Percentiles rank a stretch among this genome's conserved stretches.
Conservation (phyloP, 768 basidiomycete species). For the Podaxis sp. region DNA sequence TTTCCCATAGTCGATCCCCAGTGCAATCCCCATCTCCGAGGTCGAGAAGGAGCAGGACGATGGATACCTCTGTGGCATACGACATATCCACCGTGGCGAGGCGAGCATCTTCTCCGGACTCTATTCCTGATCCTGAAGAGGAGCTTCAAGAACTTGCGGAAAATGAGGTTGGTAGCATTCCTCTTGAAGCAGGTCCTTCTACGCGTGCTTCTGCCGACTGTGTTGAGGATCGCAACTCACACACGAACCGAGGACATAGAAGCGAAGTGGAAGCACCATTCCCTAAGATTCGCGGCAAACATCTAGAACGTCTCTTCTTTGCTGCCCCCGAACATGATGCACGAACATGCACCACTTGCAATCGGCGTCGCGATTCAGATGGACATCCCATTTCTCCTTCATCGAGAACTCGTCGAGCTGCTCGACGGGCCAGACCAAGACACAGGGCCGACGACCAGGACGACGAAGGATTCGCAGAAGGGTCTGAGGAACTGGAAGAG, state of each 20-base stretch:
- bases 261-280: conserved; percentile 57
- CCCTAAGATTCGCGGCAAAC: conserved; percentile 79
- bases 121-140: conserved; percentile 5
- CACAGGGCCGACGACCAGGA: conserved; percentile 25
- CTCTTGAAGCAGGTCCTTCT: conserved; percentile 2
- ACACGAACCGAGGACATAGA: conserved; percentile 9
- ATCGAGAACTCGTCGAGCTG: conserved; percentile 13
- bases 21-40: conserved; percentile 8
- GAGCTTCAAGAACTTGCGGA: background rate
- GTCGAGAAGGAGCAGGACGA: conserved; percentile 4
- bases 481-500: conserved; percentile 35
- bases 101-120: background rate
- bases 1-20: conserved; percentile 2
- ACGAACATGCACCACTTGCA: conserved; percentile 68
- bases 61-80: background rate
- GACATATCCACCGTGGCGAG: conserved; percentile 2
- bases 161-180: background rate
- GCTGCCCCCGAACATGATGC: conserved; percentile 75
- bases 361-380: conserved; percentile 37
- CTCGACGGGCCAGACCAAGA: background rate
- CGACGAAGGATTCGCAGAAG: conserved; percentile 51
- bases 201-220: background rate
- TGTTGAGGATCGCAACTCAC: background rate
- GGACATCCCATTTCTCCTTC: conserved; percentile 13
- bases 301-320: conserved; percentile 80